Conservation (phyloP, 164 flowering plant genomes). For the Dillenia suffruticosa region DNA sequence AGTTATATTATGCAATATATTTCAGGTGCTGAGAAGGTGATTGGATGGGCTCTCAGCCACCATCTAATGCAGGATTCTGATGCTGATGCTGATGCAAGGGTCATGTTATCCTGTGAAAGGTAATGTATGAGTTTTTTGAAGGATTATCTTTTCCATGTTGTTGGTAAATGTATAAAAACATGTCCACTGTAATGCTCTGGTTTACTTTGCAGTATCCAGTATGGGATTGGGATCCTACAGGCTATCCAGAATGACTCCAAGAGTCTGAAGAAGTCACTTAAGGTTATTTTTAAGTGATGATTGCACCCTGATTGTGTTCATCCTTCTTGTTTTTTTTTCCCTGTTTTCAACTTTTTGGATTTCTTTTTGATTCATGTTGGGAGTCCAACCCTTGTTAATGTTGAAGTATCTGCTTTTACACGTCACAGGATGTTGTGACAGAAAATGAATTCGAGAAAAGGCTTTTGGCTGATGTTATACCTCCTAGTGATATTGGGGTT, state of each 20-base stretch:
- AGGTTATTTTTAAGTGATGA: conserved; percentile 32
- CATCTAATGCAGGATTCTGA: conserved; percentile 56
- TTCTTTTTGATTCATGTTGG: neutral
- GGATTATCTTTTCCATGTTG: neutral
- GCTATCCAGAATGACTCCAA: conserved; percentile 70
- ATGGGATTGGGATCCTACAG: conserved; percentile 59
- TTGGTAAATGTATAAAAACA: neutral
- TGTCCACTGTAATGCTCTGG: conserved; percentile 10
- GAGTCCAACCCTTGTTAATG: neutral
- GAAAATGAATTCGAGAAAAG: conserved; percentile 93
- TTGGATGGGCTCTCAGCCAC: conserved; percentile 85
- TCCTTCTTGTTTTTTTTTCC: neutral
- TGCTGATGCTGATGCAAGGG: conserved; percentile 38
- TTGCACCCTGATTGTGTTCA: neutral
- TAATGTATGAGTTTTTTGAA: conserved; percentile 10
- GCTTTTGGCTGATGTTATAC: conserved; percentile 84
- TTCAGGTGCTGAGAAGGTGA: conserved; percentile 77
- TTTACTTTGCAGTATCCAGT: conserved; percentile 48
- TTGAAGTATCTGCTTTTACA: conserved; percentile 2
- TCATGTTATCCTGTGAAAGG: conserved; percentile 63
- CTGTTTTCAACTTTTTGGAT: neutral
- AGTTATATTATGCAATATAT: conserved; percentile 2
- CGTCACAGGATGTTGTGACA: conserved; percentile 70
- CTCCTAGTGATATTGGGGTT: conserved; percentile 85
- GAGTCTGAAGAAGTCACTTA: conserved; percentile 78